Percentiles rank a stretch among this genome's conserved stretches.
phyloP scores from a whole-genome alignment of 176 grass and related monocot species.

The Bromus sterilis region DNA sequence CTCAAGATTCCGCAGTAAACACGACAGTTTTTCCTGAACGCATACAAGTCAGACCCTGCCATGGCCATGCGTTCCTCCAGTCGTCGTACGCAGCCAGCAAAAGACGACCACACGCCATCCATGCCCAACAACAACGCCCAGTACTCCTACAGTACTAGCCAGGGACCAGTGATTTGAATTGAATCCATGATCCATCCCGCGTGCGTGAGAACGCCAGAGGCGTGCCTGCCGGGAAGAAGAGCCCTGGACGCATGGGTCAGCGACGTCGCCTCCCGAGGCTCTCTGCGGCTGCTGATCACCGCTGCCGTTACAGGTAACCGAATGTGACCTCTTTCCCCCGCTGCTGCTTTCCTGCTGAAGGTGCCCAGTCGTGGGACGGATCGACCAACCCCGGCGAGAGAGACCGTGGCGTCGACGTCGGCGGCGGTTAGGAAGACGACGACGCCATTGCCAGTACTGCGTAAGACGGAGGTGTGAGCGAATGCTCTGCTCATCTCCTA shows the following conservation, averaged over 20 bases:
- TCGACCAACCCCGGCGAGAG: not conserved
- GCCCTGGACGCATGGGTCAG: no score
- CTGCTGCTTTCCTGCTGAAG: not conserved
- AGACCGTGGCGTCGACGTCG: not conserved
- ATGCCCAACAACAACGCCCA: not conserved
- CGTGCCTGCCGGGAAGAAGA: not conserved
- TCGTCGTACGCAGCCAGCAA: no score
- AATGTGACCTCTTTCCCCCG: not conserved
- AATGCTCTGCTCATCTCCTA: not conserved
- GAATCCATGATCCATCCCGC: not conserved
- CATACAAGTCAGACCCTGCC: no score
- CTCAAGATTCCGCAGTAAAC: no score
- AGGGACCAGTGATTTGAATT: not conserved
- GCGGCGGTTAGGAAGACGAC: not conserved
- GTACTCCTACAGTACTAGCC: no score
- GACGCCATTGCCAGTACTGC: not conserved
- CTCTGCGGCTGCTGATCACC: not conserved
- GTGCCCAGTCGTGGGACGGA: not conserved
- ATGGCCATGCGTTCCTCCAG: no score
- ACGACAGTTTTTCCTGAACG: no score
- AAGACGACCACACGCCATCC: no score
- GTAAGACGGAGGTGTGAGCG: not conserved
- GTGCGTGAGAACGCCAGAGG: not conserved
- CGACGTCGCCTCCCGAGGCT: no score
- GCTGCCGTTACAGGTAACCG: not conserved